Evolutionary conservation across 2,329 filamentous ascomycete species (phyloP).

Genomic region (Teratosphaeria viscida): DNA sequence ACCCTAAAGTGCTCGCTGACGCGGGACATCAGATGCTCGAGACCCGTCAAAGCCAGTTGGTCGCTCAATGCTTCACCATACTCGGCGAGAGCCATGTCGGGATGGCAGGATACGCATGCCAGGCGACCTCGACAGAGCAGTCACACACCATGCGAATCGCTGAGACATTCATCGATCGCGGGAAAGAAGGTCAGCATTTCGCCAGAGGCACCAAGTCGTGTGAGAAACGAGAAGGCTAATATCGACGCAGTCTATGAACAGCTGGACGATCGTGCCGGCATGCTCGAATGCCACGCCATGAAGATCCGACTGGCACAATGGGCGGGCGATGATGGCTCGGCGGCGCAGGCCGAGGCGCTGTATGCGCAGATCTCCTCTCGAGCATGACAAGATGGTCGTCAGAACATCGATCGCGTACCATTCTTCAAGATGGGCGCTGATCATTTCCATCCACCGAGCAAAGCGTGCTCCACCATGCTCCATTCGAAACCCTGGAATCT

Average conservation of each 20-base stretch:
- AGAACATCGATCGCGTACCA: background rate
- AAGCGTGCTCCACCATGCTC: background rate
- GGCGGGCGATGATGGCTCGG: conserved; percentile 44
- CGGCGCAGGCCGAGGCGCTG: conserved; percentile 13
- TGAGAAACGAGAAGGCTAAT: background rate
- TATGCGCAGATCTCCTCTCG: conserved; percentile 11
- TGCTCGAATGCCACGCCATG: conserved; percentile 72
- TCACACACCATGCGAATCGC: conserved; percentile 17
- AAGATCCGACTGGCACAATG: conserved; percentile 67
- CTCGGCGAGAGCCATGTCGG: conserved; percentile 74
- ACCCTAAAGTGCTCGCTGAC: background rate
- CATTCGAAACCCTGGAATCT: background rate
- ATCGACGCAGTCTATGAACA: conserved; percentile 45
- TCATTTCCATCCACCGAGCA: background rate
- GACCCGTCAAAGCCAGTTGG: conserved; percentile 51
- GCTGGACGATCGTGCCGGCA: conserved; percentile 57
- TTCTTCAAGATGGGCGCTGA: background rate
- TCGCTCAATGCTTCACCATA: conserved; percentile 56
- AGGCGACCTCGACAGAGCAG: conserved; percentile 17
- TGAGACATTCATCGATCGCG: conserved; percentile 19
- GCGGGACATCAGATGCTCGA: conserved; percentile 45
- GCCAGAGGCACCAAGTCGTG: background rate
- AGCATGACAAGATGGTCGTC: background rate
- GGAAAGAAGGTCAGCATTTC: conserved; percentile 23
- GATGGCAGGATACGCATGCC: conserved; percentile 48